Percentiles rank a stretch among this genome's conserved stretches.
Conservation (phyloP, 208 protist genomes). For the Trypanosoma vivax region DNA sequence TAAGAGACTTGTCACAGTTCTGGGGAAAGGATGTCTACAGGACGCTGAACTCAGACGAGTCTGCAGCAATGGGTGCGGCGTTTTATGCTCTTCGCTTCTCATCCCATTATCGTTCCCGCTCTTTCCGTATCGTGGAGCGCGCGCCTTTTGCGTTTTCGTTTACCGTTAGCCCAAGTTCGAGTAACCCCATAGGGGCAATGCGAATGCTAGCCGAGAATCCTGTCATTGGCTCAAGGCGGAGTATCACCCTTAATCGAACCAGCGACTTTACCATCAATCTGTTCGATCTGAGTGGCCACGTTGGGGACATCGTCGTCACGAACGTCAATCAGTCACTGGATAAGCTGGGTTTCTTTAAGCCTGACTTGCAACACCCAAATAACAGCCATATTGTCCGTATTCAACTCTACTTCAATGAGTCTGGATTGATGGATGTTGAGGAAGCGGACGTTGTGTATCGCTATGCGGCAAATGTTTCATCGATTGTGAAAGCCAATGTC, state of each 20-base stretch:
- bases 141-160: constrained; percentile 55
- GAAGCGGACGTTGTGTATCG: constrained; percentile 51
- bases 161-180: constrained; percentile 24
- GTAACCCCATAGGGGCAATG: constrained; percentile 21
- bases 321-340: constrained; percentile 45
- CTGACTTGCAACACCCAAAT: constrained; percentile 49
- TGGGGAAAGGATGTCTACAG: constrained; percentile 61
- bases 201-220: constrained; percentile 24
- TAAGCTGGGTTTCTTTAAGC: constrained; percentile 27
- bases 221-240: constrained; percentile 38
- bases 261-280: constrained; percentile 68
- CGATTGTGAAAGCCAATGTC: constrained; percentile 19
- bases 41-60: constrained; percentile 90
- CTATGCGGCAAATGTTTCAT: constrained; percentile 53
- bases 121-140: constrained; percentile 55
- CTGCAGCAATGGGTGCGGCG: constrained; percentile 76
- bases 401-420: constrained; percentile 61
- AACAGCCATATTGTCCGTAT: constrained; percentile 78
- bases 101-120: constrained; percentile 68
- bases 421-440: constrained; percentile 60
- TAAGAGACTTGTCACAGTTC: constrained; percentile 50
- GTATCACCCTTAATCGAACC: constrained; percentile 67
- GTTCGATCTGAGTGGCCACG: constrained; percentile 20
- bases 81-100: constrained; percentile 82
- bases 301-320: constrained; percentile 38